These are phyloP conservation scores for Pseudophaeomoniella oleicola DNA, from an alignment of 2,329 filamentous ascomycete genomes.

Conservation along the genomic window DNA sequence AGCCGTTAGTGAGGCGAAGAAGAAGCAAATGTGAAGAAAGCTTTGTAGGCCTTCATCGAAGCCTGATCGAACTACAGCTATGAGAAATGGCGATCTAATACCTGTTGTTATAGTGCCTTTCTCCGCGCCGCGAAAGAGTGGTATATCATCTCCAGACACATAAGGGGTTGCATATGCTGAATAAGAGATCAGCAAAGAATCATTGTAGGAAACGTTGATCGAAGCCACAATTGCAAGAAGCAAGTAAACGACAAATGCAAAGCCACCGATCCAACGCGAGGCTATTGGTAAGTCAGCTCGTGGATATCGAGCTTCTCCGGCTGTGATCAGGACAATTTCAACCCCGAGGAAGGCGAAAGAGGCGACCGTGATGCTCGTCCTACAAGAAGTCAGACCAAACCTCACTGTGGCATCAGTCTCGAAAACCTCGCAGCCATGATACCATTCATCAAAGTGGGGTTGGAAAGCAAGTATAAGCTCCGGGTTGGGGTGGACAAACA, in stretches of 20 bases:
- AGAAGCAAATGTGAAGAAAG: not conserved
- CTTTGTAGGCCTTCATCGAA: not conserved
- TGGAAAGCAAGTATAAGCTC: not conserved
- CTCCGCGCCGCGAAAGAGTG: not conserved
- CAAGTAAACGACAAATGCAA: not conserved
- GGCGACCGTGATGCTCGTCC: constrained; percentile 15
- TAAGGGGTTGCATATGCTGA: not conserved
- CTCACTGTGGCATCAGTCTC: not conserved
- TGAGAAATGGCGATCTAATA: not conserved
- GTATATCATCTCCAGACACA: not conserved
- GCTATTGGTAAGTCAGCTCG: constrained; percentile 12
- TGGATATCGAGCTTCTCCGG: constrained; percentile 16
- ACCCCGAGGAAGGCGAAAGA: constrained; percentile 19
- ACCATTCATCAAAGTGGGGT: not conserved
- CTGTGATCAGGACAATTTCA: constrained; percentile 17
- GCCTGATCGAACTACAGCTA: not conserved
- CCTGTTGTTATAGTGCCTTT: not conserved
- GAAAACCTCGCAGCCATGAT: not conserved
- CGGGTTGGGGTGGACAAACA: not conserved
- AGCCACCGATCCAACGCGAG: not conserved
- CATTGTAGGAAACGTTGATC: not conserved
- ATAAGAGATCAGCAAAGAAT: not conserved
- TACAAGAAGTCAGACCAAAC: constrained; percentile 2
- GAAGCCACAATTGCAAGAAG: not conserved
- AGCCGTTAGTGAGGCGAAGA: not conserved